Percentiles rank a stretch among this genome's conserved stretches.
Conservation (phyloP, 192 early-diverging fungal genomes). For the Thamnidium elegans region DNA sequence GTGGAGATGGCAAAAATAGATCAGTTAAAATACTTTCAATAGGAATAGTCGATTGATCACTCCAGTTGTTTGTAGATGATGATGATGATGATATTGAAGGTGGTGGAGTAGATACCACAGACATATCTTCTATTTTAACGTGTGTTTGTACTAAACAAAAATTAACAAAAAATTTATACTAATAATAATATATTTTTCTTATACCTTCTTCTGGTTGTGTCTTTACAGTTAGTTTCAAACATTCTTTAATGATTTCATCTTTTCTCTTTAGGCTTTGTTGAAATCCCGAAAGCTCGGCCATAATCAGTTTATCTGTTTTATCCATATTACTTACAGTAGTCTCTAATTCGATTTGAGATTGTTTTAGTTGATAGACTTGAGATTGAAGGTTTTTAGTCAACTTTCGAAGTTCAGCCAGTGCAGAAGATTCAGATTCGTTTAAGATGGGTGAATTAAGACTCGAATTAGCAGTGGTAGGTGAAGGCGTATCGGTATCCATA, state of each 20-base stretch:
- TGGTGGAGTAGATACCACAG: background rate
- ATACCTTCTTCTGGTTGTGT: background rate
- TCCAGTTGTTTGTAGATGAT: background rate
- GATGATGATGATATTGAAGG: background rate
- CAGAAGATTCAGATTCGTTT: background rate
- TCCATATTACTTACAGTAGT: background rate
- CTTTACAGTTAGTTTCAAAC: background rate
- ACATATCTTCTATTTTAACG: too few species aligned
- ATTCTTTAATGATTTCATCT: background rate
- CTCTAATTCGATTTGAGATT: conserved; percentile 7
- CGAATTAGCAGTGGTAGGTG: background rate
- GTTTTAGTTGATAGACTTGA: conserved; percentile 4
- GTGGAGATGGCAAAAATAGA: conserved; percentile 1
- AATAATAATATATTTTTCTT: background rate
- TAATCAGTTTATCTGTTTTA: background rate
- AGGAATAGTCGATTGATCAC: background rate
- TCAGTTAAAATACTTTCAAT: conserved; percentile 10
- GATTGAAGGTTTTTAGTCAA: background rate
- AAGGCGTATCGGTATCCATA: conserved; percentile 1
- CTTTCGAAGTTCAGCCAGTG: background rate
- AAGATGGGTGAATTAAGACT: background rate
- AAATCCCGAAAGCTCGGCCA: conserved; percentile 8
- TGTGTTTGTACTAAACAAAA: too few species aligned
- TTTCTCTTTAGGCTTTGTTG: background rate
- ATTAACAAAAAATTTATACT: too few species aligned